phyloP scores from a whole-genome alignment of 2,329 filamentous ascomycete species.

The Ophiosphaerella narmari region DNA sequence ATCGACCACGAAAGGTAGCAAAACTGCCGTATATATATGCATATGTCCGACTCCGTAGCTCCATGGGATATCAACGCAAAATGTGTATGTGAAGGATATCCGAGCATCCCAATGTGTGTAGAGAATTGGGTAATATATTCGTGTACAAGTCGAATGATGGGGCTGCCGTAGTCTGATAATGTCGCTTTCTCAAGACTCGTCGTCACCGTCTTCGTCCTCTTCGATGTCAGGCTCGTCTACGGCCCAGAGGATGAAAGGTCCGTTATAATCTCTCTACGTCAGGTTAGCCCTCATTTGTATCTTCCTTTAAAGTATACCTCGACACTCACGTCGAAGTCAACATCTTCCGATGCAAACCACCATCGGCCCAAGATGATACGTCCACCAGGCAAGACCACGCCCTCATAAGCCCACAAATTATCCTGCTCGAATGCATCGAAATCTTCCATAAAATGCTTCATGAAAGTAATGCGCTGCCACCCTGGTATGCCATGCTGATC shows the following conservation, averaged over 20 bases:
- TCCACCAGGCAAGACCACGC: slow-evolving; percentile 54
- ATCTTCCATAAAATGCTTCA: slow-evolving; percentile 54
- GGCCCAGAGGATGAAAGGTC: slow-evolving; percentile 46
- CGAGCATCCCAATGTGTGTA: too few species aligned
- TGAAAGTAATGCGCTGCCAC: slow-evolving; percentile 60
- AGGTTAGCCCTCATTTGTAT: slow-evolving; percentile 10
- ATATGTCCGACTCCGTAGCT: background rate
- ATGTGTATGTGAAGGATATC: too few species aligned
- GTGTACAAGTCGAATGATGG: too few species aligned
- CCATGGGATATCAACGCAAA: background rate
- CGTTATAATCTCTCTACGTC: slow-evolving; percentile 24
- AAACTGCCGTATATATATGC: background rate
- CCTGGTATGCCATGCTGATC: slow-evolving; percentile 54
- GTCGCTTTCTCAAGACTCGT: background rate
- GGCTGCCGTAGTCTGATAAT: too few species aligned
- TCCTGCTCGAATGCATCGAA: slow-evolving; percentile 35
- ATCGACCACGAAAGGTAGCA: background rate
- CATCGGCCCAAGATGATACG: slow-evolving; percentile 54
- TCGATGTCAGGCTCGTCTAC: slow-evolving; percentile 25
- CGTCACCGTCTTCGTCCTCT: slow-evolving; percentile 2
- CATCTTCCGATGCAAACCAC: slow-evolving; percentile 47
- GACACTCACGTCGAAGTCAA: slow-evolving; percentile 25
- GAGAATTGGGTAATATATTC: too few species aligned
- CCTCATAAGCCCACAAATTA: slow-evolving; percentile 56
- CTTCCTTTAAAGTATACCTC: background rate